A percentile compares a stretch with the other conserved stretches of the same genome.
phyloP scores from a whole-genome alignment of 345 rosid genomes.

The Litchi chinensis region DNA sequence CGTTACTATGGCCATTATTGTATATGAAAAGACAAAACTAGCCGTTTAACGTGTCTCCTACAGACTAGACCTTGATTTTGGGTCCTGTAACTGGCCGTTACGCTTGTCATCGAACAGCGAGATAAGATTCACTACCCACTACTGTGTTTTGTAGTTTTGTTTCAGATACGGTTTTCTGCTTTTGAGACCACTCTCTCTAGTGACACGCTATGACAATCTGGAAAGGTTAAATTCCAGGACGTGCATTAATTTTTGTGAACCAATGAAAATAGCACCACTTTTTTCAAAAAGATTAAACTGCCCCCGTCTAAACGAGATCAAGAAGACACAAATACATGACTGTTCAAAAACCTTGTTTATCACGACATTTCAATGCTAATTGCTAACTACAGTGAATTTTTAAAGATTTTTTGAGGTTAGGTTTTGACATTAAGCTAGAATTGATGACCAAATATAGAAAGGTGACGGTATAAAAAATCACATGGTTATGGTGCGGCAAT shows the following conservation, averaged over 20 bases:
- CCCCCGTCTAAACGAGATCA: background rate
- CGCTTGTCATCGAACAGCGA: background rate
- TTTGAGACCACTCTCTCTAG: background rate
- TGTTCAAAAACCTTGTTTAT: too few species aligned
- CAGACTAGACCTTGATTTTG: background rate
- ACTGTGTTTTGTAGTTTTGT: background rate
- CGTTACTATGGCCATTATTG: conserved; percentile 18
- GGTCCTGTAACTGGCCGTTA: conserved; percentile 21
- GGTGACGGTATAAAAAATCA: background rate
- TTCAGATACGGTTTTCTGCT: background rate
- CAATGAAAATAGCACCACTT: background rate
- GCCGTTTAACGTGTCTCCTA: conserved; percentile 19
- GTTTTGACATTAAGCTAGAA: background rate
- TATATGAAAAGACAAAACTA: background rate
- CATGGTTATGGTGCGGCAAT: background rate
- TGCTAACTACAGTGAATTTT: too few species aligned
- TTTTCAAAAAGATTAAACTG: background rate
- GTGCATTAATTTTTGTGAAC: conserved; percentile 10
- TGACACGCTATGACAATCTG: background rate
- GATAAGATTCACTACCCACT: background rate
- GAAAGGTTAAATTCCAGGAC: too few species aligned
- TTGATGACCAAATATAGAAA: background rate
- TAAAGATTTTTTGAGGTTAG: background rate
- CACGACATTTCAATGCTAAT: too few species aligned
- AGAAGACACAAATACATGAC: too few species aligned